phyloP scores from a whole-genome alignment of 169 alveolate species.

The Plasmodium billcollinsi region DNA sequence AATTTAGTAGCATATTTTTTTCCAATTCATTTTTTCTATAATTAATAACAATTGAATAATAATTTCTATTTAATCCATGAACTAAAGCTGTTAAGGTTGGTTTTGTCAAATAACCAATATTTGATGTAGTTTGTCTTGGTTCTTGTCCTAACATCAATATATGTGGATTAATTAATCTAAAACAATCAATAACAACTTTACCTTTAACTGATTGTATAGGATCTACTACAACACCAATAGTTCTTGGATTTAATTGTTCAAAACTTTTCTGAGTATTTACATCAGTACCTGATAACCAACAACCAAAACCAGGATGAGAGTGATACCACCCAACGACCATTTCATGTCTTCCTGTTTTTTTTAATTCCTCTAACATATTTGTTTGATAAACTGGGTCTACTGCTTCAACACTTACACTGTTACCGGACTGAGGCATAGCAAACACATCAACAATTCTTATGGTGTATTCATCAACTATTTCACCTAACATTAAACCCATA shows the following conservation, averaged over 20 bases:
- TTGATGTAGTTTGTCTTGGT: conserved; percentile 99
- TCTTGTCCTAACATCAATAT: conserved; percentile 96
- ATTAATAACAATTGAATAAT: conserved; percentile 98
- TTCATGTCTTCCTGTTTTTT: conserved; percentile 97
- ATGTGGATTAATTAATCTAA: conserved; percentile 97
- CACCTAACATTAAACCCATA: conserved; percentile 99
- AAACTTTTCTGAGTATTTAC: conserved; percentile 98
- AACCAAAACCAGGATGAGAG: conserved; percentile 99
- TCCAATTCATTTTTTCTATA: conserved; percentile 97
- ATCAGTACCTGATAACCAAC: conserved; percentile 99
- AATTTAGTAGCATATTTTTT: conserved; percentile 97
- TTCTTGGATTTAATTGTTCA: conserved; percentile 98
- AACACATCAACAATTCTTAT: conserved; percentile 99
- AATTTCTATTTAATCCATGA: conserved; percentile 97
- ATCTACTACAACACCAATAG: conserved; percentile 99
- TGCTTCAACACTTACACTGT: conserved; percentile 98
- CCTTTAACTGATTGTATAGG: conserved; percentile 99
- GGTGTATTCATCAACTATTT: conserved; percentile 99
- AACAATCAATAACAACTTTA: conserved; percentile 99
- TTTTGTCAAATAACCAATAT: conserved; percentile 95
- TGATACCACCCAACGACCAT: conserved; percentile 99
- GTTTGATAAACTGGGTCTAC: conserved; percentile 99
- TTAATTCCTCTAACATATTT: conserved; percentile 98
- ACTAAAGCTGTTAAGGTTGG: conserved; percentile 95
- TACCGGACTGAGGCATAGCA: conserved; percentile 99